Evolutionary conservation across 768 basidiomycete species (phyloP).

Genomic region (Tulasnella sp.): DNA sequence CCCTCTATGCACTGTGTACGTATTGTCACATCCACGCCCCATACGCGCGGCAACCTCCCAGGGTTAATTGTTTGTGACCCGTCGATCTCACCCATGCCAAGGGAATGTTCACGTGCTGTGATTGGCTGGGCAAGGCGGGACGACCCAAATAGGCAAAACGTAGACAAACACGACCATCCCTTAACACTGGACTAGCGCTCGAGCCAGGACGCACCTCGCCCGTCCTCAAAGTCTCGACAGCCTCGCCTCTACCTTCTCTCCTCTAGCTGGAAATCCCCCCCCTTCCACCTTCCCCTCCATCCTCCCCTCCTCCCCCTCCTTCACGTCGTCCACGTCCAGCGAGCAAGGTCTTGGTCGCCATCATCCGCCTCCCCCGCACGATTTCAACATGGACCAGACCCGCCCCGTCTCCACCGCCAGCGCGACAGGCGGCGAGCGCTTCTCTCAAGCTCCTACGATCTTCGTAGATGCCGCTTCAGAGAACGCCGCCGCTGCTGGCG

Average conservation of each 20-base stretch:
- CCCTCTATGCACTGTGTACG: background rate
- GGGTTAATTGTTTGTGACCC: background rate
- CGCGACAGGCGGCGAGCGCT: too few species aligned
- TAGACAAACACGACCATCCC: background rate
- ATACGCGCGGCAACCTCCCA: background rate
- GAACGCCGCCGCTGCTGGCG: too few species aligned
- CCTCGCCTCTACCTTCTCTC: background rate
- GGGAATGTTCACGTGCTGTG: background rate
- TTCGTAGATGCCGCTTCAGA: too few species aligned
- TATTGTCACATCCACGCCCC: background rate
- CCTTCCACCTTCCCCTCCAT: background rate
- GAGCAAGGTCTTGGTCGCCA: too few species aligned
- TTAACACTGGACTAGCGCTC: conserved; percentile 7
- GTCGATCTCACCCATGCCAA: background rate
- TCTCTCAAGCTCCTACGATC: too few species aligned
- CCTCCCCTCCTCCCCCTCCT: background rate
- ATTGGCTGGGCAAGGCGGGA: conserved; percentile 1
- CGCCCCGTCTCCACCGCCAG: too few species aligned
- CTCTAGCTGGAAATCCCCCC: background rate
- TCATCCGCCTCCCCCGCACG: background rate
- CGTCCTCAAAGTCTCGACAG: background rate
- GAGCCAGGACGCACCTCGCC: background rate
- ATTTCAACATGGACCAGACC: too few species aligned
- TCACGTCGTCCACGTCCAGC: too few species aligned
- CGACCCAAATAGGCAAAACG: background rate